Base-by-base conservation (phyloP, 768 basidiomycete species). In the Tricholoma saponaceum region DNA sequence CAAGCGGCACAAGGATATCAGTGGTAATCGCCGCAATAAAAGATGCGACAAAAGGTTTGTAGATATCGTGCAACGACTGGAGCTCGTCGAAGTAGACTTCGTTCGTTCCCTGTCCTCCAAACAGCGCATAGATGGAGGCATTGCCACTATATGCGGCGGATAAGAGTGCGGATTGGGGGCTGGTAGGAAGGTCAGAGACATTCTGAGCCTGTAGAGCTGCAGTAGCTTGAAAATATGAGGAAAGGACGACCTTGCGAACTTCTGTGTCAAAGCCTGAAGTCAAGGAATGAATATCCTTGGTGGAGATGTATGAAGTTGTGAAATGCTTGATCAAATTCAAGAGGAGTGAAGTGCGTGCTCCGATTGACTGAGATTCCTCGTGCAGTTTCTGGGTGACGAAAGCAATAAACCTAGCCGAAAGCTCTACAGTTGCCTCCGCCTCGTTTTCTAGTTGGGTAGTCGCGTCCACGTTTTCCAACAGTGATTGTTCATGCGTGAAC, bases 1-100 rank as follows among this genome's bases (percentile, higher is more conserved):
- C 83, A 54, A 95, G 83, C 23, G 92, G 87, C 43, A 79, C 63
- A 65, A 98, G 87, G 64, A 92, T 77, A 49, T 87, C 78, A 16
- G 76, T 66, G 50, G 89, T 85, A 63, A 92, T 73, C 37, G 77
- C 76, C 26, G 76, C 66, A 60, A 97, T 72, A 78, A 94, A 87
- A 16, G 87, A 71, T 14, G 80, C 76, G 61, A 98, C 86, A 68
- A 93, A 96, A 10, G 95, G 89, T 61, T 79, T 84, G 80, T 99
- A 98, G 59, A 84, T 90, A 74, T 97, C 89, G 74, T 91, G 95
- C 52, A 98, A 86, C 51, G 79, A 76, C 75, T 96, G 91, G 18
- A 99, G 82, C 71, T 98, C 97, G 70, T 96, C 92, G 70, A 98
- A 94, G 77, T 98, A 99, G 58, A 96, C 90, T 69, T 98, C 97